Base-by-base conservation (phyloP, 2,329 filamentous ascomycete genomes). In the Emmonsia crescens region DNA sequence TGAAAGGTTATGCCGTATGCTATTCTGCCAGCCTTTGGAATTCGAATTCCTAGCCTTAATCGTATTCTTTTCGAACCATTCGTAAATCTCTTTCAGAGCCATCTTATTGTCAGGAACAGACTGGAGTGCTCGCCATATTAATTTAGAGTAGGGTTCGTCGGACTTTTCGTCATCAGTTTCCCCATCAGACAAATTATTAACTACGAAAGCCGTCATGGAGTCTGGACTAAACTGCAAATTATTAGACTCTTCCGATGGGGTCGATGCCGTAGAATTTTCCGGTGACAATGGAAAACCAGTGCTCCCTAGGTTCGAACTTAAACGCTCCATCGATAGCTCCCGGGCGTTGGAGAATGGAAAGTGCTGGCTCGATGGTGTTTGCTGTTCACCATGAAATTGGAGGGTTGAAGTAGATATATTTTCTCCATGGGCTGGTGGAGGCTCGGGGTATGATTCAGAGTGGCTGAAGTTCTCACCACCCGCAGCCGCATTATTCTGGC, bases 1-100 rank as follows among this genome's bases (percentile, higher is more conserved):
- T 56, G 91, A 96, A 8, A 97, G 79, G 68, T 97, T 97, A 74
- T 97, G 93, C 1, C 93, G 85, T 66, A 97, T 95, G 72, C 90
- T 96, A 74, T 96, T 97, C 76, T 93, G 89, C 93, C 93, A 97
- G 10, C 92, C 93, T 68, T 86, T 88, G 14, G 75, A 77, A 8
- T 79, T 80, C 21, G 75, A 72, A 54, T 82, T 81, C 59, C 80
- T 84, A 4, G 84, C 85, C 74, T 94, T 96, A 66, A 84, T 82
- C 2, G 91, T 96, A 70, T 96, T 87, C 33, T 86, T 81, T 49
- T 83, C 80, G 69, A 97, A 96, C 91, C 93, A 97, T 62, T 87
- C 81, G 74, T 97, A 97, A 62, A 97, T 89, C 60, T 95, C 87
- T 67, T 91, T 86, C 14, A 97, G 80, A 1, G 88, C 84, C 84